Evolutionary conservation across 257 asterid species (phyloP).

Genomic region (Plantago ovata): DNA sequence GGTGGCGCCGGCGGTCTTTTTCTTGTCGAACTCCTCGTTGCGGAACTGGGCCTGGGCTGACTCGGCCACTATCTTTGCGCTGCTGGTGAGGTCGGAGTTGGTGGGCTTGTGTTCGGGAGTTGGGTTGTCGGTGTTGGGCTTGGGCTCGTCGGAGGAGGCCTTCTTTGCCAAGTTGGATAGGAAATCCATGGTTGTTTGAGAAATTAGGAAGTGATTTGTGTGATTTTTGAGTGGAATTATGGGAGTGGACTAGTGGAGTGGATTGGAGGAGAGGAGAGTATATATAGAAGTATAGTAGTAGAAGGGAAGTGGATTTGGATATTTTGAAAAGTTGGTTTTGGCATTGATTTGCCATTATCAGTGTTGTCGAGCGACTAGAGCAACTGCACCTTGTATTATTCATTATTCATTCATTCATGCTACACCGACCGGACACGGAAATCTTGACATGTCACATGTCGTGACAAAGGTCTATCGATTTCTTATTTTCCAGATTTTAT

Average conservation of each 20-base stretch:
- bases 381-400: not conserved
- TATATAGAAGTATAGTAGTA: not conserved
- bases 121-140: conserved; percentile 13
- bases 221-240: not conserved
- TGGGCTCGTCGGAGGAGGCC: conserved; percentile 22
- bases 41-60: conserved; percentile 47
- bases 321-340: not conserved
- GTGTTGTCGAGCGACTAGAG: not conserved
- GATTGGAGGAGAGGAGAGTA: not conserved
- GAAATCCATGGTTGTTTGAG: conserved; percentile 28
- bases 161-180: conserved; percentile 25
- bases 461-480: too few relatives aligned
- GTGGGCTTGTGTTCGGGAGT: conserved; percentile 22
- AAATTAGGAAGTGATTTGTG: not conserved
- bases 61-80: conserved; percentile 47
- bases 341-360: not conserved
- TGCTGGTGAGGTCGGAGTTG: conserved; percentile 24
- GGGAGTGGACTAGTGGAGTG: too few relatives aligned
- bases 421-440: too few relatives aligned
- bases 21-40: conserved; percentile 30
- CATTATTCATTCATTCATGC: too few relatives aligned
- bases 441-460: too few relatives aligned
- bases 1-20: conserved; percentile 42
- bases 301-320: not conserved
- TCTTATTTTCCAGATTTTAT: too few relatives aligned